Percentiles rank a stretch among this genome's conserved stretches.
phyloP scores from a whole-genome alignment of 805 yeast species.

The Blastobotrys americana region DNA sequence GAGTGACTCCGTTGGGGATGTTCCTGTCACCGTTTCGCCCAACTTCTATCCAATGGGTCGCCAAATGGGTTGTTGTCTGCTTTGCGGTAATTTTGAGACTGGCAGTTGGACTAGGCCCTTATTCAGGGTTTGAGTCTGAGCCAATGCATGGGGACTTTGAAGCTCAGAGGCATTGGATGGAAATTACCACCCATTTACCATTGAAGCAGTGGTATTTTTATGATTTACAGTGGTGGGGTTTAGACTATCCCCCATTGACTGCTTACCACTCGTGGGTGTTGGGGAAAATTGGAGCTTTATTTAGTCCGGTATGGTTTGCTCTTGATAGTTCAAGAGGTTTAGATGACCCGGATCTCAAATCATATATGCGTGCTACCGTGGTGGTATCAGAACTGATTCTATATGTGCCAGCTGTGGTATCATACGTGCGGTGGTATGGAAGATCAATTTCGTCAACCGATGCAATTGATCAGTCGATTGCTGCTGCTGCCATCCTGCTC shows the following conservation, averaged over 20 bases:
- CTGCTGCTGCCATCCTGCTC: conserved; percentile 69
- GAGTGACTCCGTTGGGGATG: conserved; percentile 66
- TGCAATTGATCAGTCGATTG: conserved; percentile 68
- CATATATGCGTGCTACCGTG: conserved; percentile 79
- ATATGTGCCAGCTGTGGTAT: conserved; percentile 74
- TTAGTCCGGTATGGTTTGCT: conserved; percentile 69
- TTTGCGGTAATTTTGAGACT: conserved; percentile 70
- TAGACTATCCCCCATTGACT: conserved; percentile 95
- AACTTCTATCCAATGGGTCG: conserved; percentile 87
- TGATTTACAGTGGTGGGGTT: conserved; percentile 90
- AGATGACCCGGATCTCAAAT: conserved; percentile 60
- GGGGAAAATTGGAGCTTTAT: conserved; percentile 59
- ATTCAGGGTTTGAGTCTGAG: conserved; percentile 61
- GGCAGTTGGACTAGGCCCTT: conserved; percentile 84
- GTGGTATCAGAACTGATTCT: conserved; percentile 64
- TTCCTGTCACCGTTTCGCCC: conserved; percentile 70
- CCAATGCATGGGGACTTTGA: conserved; percentile 96
- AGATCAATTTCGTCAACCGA: conserved; percentile 41
- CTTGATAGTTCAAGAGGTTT: conserved; percentile 66
- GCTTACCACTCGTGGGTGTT: conserved; percentile 83
- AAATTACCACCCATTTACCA: conserved; percentile 72
- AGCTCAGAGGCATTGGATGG: conserved; percentile 98
- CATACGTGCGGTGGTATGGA: conserved; percentile 66
- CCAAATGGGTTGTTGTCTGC: conserved; percentile 50
- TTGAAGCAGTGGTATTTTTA: conserved; percentile 77